These are phyloP conservation scores for Monosporascus sp. DNA, from an alignment of 2,329 filamentous ascomycete genomes.

Conservation along the genomic window DNA sequence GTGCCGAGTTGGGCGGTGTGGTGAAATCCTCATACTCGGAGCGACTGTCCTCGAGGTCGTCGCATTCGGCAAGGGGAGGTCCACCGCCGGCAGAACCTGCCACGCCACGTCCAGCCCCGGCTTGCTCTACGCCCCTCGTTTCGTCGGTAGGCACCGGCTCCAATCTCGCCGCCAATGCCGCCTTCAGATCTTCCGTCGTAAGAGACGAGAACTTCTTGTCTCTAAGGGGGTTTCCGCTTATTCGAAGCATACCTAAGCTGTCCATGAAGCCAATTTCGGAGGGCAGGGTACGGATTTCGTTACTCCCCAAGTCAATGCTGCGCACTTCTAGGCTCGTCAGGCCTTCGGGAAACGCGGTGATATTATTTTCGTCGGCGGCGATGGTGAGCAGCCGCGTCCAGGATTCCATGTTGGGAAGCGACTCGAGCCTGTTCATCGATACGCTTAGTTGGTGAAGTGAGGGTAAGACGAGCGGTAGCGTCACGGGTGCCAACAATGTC, in stretches of 20 bases:
- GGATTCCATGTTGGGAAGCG: constrained; percentile 65
- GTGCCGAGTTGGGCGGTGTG: constrained; percentile 51
- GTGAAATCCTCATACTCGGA: constrained; percentile 54
- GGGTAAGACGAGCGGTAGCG: constrained; percentile 56
- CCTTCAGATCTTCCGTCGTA: constrained; percentile 75
- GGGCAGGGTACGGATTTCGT: constrained; percentile 73
- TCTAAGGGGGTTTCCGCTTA: constrained; percentile 84
- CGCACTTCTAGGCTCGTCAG: constrained; percentile 65
- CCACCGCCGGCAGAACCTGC: constrained; percentile 16
- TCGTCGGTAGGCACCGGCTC: constrained; percentile 43
- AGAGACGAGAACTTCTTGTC: constrained; percentile 84
- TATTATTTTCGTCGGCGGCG: constrained; percentile 74
- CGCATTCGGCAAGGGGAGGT: constrained; percentile 24
- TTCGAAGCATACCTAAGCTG: constrained; percentile 64
- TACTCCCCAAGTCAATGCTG: constrained; percentile 78
- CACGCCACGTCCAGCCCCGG: constrained; percentile 23
- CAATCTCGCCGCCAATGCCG: constrained; percentile 61
- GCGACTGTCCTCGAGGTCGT: constrained; percentile 37
- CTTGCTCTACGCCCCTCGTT: constrained; percentile 15
- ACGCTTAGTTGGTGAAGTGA: constrained; percentile 68
- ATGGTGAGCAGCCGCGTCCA: constrained; percentile 73
- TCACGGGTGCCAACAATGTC: constrained; percentile 42
- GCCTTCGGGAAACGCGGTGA: constrained; percentile 69
- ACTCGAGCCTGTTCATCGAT: constrained; percentile 73
- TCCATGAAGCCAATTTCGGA: constrained; percentile 77